Evolutionary conservation across 2,329 filamentous ascomycete species (phyloP).

Genomic region (Botrytis paeoniae): DNA sequence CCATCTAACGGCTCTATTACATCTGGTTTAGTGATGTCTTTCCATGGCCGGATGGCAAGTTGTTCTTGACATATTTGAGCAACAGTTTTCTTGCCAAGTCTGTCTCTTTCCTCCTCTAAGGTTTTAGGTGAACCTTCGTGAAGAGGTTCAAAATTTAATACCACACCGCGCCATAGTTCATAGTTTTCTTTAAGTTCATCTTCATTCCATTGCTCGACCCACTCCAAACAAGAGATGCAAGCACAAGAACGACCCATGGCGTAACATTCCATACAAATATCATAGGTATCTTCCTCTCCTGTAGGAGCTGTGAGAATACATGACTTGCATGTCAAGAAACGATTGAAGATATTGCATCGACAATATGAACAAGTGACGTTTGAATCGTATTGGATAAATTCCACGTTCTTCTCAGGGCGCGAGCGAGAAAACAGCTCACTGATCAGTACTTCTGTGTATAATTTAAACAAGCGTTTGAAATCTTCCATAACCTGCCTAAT

Average conservation of each 20-base stretch:
- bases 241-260: constrained; percentile 93
- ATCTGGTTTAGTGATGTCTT: constrained; percentile 59
- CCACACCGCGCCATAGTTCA: constrained; percentile 76
- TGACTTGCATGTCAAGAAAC: constrained; percentile 86
- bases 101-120: constrained; percentile 66
- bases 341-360: constrained; percentile 93
- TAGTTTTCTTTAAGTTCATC: constrained; percentile 72
- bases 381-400: constrained; percentile 79
- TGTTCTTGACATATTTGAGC: constrained; percentile 95
- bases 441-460: constrained; percentile 76
- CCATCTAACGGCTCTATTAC: constrained; percentile 35
- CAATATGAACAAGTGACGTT: constrained; percentile 96
- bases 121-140: constrained; percentile 67
- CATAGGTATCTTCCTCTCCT: constrained; percentile 82
- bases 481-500: constrained; percentile 74
- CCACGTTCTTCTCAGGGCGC: constrained; percentile 61
- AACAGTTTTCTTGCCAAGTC: constrained; percentile 70
- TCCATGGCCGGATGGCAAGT: constrained; percentile 73
- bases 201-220: constrained; percentile 94
- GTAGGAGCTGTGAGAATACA: constrained; percentile 68
- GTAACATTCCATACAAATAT: constrained; percentile 98
- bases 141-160: constrained; percentile 70
- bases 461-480: constrained; percentile 73
- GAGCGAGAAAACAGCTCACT: constrained; percentile 80
- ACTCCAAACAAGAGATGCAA: constrained; percentile 80